phyloP scores from a whole-genome alignment of 345 rosid species.

The Aquilaria malaccensis region DNA sequence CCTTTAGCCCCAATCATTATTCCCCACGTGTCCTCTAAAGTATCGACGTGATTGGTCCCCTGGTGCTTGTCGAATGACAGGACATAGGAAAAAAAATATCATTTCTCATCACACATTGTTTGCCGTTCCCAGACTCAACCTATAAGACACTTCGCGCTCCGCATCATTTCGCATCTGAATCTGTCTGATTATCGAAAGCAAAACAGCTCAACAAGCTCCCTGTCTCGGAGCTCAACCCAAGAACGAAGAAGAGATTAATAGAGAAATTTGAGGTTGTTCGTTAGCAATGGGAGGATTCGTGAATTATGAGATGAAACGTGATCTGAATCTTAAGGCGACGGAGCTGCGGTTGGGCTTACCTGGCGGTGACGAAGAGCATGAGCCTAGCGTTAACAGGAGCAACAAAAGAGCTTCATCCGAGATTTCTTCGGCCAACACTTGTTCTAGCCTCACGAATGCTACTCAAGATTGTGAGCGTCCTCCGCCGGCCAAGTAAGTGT shows the following conservation, averaged over 20 bases:
- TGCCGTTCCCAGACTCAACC: background rate
- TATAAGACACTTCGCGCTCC: slow-evolving; percentile 28
- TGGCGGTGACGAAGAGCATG: slow-evolving; percentile 42
- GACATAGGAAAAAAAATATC: slow-evolving; percentile 13
- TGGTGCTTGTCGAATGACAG: slow-evolving; percentile 9
- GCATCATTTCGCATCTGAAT: slow-evolving; percentile 17
- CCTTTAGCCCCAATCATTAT: slow-evolving; percentile 16
- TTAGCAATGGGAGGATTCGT: slow-evolving; percentile 15
- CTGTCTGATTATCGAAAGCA: background rate
- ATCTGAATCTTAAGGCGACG: slow-evolving; percentile 53
- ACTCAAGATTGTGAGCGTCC: slow-evolving; percentile 15
- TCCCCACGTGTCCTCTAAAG: background rate
- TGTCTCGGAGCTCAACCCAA: background rate
- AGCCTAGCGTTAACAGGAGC: slow-evolving; percentile 15
- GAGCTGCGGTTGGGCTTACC: slow-evolving; percentile 84
- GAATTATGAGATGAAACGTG: slow-evolving; percentile 22
- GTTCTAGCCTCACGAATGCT: slow-evolving; percentile 14
- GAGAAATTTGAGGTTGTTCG: background rate
- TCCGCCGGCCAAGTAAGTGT: slow-evolving; percentile 52
- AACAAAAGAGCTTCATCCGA: slow-evolving; percentile 51
- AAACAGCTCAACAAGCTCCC: background rate
- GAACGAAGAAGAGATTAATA: background rate
- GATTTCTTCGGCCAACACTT: slow-evolving; percentile 17
- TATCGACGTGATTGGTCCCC: slow-evolving; percentile 1
- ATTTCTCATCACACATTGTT: background rate